Percentiles rank a stretch among this genome's conserved stretches.
phyloP scores from a whole-genome alignment of 306 rosid species.

The Mimosa pudica region DNA sequence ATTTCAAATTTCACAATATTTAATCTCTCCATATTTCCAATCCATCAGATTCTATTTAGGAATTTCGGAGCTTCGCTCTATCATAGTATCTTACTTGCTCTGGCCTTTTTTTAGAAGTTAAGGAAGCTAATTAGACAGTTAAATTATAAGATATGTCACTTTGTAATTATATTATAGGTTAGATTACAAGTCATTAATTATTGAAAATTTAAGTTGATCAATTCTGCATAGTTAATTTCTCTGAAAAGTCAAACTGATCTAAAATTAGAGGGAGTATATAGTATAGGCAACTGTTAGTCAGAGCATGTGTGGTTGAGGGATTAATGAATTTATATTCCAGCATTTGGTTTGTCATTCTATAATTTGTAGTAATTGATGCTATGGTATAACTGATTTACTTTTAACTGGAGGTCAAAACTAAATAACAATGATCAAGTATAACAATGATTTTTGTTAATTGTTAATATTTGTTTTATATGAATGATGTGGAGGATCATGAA shows the following conservation, averaged over 20 bases:
- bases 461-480: neutral
- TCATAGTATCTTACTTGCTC: conserved; percentile 4
- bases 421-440: conserved; percentile 18
- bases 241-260: too few relatives aligned
- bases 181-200: too few relatives aligned
- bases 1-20: conserved; percentile 4
- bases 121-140: too few relatives aligned
- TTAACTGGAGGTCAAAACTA: neutral
- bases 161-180: too few relatives aligned
- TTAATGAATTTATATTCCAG: conserved; percentile 29
- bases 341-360: neutral
- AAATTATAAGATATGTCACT: too few relatives aligned
- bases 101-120: too few relatives aligned
- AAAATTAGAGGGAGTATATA: too few relatives aligned
- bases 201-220: too few relatives aligned
- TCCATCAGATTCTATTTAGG: neutral
- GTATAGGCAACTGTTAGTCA: neutral
- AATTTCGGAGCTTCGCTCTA: neutral
- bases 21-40: conserved; percentile 8
- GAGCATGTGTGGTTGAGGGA: neutral
- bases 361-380: conserved; percentile 1
- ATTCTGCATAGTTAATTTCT: too few relatives aligned
- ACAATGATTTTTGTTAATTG: neutral
- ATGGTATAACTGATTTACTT: conserved; percentile 23
- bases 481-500: neutral